A percentile compares a stretch with the other conserved stretches of the same genome.
These are phyloP conservation scores for Cicer judaicum DNA, from an alignment of 306 rosid species.

Conservation along the genomic window DNA sequence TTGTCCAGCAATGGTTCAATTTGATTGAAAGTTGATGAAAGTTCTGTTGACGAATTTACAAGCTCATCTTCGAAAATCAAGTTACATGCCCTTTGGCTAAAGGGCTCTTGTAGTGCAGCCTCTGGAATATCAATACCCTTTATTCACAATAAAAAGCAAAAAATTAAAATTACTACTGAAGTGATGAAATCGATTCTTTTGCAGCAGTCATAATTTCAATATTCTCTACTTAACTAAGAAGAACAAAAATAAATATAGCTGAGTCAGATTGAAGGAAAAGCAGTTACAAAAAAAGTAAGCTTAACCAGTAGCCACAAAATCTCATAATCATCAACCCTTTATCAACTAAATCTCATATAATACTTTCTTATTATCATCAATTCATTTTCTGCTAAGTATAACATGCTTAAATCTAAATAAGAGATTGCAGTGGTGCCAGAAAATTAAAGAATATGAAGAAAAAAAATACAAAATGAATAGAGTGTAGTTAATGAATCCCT, in stretches of 20 bases:
- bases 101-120: constrained; percentile 65
- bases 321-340: neutral
- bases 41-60: constrained; percentile 41
- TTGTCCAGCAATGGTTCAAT: constrained; percentile 44
- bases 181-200: constrained; percentile 16
- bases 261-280: constrained; percentile 11
- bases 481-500: neutral
- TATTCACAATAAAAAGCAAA: constrained; percentile 31
- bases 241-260: constrained; percentile 33
- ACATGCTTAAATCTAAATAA: neutral
- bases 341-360: neutral
- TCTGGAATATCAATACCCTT: constrained; percentile 77
- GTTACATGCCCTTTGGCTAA: constrained; percentile 48
- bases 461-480: neutral
- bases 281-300: constrained; percentile 1
- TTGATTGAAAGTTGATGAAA: constrained; percentile 43
- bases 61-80: constrained; percentile 41
- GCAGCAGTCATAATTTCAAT: constrained; percentile 9
- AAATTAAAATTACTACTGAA: neutral
- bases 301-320: constrained; percentile 9
- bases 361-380: constrained; percentile 2
- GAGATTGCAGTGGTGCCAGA: neutral
- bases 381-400: neutral
- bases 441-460: neutral
- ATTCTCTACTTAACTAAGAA: constrained; percentile 20